Percentiles rank a stretch among this genome's conserved stretches.
These are phyloP conservation scores for Thermothielavioides terrestris DNA, from an alignment of 495 filamentous ascomycete species.

Conservation along the genomic window DNA sequence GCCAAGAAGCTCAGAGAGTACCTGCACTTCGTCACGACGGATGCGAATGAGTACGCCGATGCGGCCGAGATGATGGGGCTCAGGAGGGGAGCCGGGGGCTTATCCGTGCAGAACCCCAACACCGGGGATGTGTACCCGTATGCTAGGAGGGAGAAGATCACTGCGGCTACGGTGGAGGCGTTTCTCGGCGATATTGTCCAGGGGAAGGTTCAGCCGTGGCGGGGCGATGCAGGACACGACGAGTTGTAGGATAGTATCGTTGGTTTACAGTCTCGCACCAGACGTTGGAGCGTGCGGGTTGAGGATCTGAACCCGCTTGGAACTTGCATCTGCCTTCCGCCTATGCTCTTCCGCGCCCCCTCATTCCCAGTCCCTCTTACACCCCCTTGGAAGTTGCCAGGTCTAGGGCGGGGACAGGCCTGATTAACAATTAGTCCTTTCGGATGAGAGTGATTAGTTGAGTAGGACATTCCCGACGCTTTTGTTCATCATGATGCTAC, in stretches of 20 bases:
- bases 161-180: constrained; percentile 27
- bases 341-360: too few species aligned
- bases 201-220: constrained; percentile 33
- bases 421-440: too few species aligned
- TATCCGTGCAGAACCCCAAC: constrained; percentile 38
- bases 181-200: constrained; percentile 39
- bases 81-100: constrained; percentile 5
- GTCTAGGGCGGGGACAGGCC: too few species aligned
- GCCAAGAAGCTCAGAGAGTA: constrained; percentile 43
- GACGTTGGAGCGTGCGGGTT: too few species aligned
- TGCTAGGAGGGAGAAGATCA: constrained; percentile 19
- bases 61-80: constrained; percentile 35
- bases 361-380: too few species aligned
- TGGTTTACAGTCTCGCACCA: too few species aligned
- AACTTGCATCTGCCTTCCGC: too few species aligned
- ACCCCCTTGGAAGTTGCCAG: too few species aligned
- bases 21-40: constrained; percentile 39
- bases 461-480: too few species aligned
- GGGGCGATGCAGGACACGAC: constrained; percentile 20
- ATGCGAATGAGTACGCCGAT: constrained; percentile 39
- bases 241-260: constrained; percentile 30
- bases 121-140: constrained; percentile 38
- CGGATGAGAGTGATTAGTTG: too few species aligned
- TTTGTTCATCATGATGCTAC: too few species aligned
- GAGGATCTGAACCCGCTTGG: too few species aligned